Evolutionary conservation across 768 basidiomycete genomes (phyloP).

Genomic region (Ramaria rubella): DNA sequence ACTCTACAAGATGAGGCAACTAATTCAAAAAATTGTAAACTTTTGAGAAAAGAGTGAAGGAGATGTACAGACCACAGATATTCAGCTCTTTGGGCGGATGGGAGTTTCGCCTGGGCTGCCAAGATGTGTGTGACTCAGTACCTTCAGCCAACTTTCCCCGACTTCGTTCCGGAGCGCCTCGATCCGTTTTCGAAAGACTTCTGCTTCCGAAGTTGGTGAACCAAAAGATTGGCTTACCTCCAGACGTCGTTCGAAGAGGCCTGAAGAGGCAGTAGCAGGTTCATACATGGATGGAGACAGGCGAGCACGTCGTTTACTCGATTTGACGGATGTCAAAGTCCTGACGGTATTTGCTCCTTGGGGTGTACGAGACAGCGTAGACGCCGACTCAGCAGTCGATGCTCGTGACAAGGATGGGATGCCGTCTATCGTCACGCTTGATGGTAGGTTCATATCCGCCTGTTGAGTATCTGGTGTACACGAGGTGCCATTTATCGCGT

Average conservation of each 20-base stretch:
- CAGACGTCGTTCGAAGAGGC: background rate
- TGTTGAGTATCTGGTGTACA: background rate
- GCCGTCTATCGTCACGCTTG: background rate
- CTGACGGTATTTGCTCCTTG: background rate
- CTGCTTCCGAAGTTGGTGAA: slow-evolving; percentile 53
- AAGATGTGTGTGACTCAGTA: slow-evolving; percentile 61
- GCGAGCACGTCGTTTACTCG: slow-evolving; percentile 43
- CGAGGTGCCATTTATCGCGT: background rate
- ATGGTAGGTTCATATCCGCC: background rate
- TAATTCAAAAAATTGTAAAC: background rate
- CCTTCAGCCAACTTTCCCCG: slow-evolving; percentile 85
- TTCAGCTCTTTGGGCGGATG: background rate
- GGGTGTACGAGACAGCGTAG: background rate
- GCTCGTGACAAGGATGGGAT: background rate
- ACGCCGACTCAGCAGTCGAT: background rate
- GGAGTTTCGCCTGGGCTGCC: background rate
- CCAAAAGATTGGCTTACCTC: no score
- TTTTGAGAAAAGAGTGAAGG: background rate
- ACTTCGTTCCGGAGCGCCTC: slow-evolving; percentile 82
- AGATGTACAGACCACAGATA: background rate
- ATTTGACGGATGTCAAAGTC: slow-evolving; percentile 27
- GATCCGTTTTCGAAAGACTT: slow-evolving; percentile 68
- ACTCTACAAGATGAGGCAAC: background rate
- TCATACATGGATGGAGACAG: slow-evolving; percentile 62
- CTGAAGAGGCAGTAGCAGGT: slow-evolving; percentile 28